A percentile compares a stretch with the other conserved stretches of the same genome.
Evolutionary conservation across 306 rosid species (phyloP).

Genomic region (Begonia masoniana): DNA sequence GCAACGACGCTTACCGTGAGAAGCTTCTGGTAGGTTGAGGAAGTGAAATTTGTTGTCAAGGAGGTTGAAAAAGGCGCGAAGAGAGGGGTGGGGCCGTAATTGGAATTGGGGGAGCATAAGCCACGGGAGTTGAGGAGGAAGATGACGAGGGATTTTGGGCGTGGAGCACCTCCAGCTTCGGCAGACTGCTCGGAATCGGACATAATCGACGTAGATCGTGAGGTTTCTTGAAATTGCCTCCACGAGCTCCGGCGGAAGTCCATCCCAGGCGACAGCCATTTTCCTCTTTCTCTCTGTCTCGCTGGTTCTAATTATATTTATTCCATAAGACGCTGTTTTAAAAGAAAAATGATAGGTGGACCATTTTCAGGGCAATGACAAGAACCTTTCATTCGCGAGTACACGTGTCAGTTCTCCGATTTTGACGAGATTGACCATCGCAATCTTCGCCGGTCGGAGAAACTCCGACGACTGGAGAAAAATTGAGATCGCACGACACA

Average conservation of each 20-base stretch:
- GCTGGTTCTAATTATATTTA: not conserved
- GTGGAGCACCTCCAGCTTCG: conserved; percentile 30
- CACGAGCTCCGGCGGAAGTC: conserved; percentile 42
- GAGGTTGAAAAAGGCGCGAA: conserved; percentile 34
- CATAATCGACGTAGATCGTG: conserved; percentile 28
- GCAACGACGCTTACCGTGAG: conserved; percentile 32
- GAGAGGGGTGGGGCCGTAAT: conserved; percentile 12
- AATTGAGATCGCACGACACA: too few species aligned
- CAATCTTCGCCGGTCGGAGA: too few species aligned
- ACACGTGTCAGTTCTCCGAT: too few species aligned
- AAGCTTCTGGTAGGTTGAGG: conserved; percentile 41
- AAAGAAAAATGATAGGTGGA: too few species aligned
- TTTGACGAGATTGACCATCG: too few species aligned
- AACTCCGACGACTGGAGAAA: too few species aligned
- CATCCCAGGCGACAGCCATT: conserved; percentile 34
- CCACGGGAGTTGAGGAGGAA: conserved; percentile 62
- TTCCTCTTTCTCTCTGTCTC: not conserved
- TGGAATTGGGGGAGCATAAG: conserved; percentile 42
- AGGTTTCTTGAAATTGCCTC: conserved; percentile 25
- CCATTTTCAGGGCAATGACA: too few species aligned
- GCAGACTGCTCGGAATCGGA: conserved; percentile 41
- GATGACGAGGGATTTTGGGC: conserved; percentile 33
- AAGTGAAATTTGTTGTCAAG: conserved; percentile 30
- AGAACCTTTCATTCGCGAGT: too few species aligned
- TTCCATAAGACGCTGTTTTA: too few species aligned